Base-by-base conservation (phyloP, 2,329 filamentous ascomycete species). In the Botrytis elliptica region DNA sequence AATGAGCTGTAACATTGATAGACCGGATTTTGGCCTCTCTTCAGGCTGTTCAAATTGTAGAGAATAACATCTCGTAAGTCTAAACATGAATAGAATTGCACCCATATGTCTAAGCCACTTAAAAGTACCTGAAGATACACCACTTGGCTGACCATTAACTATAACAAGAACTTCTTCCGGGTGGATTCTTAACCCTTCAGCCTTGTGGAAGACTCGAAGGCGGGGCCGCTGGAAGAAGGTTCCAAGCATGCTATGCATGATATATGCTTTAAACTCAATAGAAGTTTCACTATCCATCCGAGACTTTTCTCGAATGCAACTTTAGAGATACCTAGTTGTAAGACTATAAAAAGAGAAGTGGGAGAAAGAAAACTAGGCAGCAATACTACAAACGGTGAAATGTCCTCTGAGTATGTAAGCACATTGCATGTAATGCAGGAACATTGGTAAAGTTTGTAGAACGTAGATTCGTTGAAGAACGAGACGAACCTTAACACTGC, bases 351-450 rank as follows among this genome's bases (percentile, higher is more conserved):
- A 57, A 44, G 36, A 42, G 10, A 33, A 33, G 38, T 10, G 7
- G 5, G 33, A 57, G 40, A 29, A 68, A 3, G 25, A 7, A 4
- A 12, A 7, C 8, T n/a, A 57, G 38, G 69, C 18, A 52, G 33
- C 33, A 42, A 49, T 33, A 4, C 14, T 36, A 20, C 42, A 29
- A 57, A 60, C 60, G 70, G 70, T 57, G 46, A 55, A 52, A 25
- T 33, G 6, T 33, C 29, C n/a, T 36, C 49, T 52, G 16, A 14
- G 42, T 2, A 25, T 57, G 70, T 67, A 46, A 72, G 70, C 70
- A 59, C 62, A 66, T 66, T 72, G 60, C 60, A 72, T 62, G 25
- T 36, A n/a, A 62, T 44, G 70, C 60, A 55, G n/a, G 46, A n/a
- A 44, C n/a, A 12, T 38, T 42, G 49, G 20, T 10, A 57, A 20